Percentiles rank a stretch among this genome's conserved stretches.
These are phyloP conservation scores for Paragyromitra xinjiangensis DNA, from an alignment of 495 filamentous ascomycete species.

Conservation along the genomic window DNA sequence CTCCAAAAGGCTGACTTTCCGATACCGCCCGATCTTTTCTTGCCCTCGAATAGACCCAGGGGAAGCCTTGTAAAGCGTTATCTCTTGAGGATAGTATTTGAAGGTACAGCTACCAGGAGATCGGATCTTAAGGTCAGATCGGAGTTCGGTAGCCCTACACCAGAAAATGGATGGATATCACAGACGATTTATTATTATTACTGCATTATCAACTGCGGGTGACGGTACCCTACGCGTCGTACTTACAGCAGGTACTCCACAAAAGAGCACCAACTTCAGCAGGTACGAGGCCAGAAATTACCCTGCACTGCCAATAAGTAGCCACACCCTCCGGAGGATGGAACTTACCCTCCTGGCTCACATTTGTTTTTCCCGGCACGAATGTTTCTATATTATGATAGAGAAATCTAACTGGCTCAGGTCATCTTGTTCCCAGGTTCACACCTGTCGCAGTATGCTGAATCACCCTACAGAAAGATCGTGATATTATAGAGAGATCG, in stretches of 20 bases:
- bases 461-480: slow-evolving; percentile 35
- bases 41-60: slow-evolving; percentile 9
- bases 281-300: slow-evolving; percentile 26
- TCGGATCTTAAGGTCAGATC: slow-evolving; percentile 45
- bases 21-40: slow-evolving; percentile 27
- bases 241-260: slow-evolving; percentile 20
- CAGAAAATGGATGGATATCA: slow-evolving; percentile 24
- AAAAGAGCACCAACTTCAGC: slow-evolving; percentile 6
- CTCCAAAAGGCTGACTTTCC: slow-evolving; percentile 30
- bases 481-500: slow-evolving; percentile 34
- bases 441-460: slow-evolving; percentile 11
- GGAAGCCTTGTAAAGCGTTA: slow-evolving; percentile 13
- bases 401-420: slow-evolving; percentile 18
- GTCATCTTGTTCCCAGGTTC: slow-evolving; percentile 11
- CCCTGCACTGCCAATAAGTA: slow-evolving; percentile 8
- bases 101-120: slow-evolving; percentile 32
- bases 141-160: slow-evolving; percentile 15
- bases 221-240: slow-evolving; percentile 18
- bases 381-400: slow-evolving; percentile 40
- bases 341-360: not conserved
- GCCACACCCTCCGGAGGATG: slow-evolving; percentile 5
- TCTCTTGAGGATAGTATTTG: slow-evolving; percentile 26
- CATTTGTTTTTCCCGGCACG: slow-evolving; percentile 28
- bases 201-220: slow-evolving; percentile 36
- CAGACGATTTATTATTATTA: slow-evolving; percentile 9